A percentile compares a stretch with the other conserved stretches of the same genome.
Evolutionary conservation across 2,329 filamentous ascomycete genomes (phyloP).

Genomic region (Knoxdaviesia proteae): DNA sequence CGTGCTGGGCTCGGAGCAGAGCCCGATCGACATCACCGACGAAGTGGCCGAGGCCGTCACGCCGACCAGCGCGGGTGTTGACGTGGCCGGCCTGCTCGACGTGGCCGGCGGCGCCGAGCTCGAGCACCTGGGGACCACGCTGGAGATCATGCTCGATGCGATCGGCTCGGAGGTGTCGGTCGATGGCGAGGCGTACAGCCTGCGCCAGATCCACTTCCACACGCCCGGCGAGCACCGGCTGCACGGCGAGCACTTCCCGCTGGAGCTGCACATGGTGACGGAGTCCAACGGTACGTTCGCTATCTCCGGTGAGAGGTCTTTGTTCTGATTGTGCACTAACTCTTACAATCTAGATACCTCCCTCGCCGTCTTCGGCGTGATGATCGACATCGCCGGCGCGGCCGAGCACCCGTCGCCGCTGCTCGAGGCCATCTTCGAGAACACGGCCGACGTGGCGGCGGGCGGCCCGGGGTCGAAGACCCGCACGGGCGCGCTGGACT

Average conservation of each 20-base stretch:
- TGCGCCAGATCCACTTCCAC: constrained; percentile 40
- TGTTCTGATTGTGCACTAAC: too few species aligned
- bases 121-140: constrained; percentile 29
- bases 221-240: constrained; percentile 37
- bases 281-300: constrained; percentile 8
- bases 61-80: too few species aligned
- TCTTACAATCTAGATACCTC: not conserved
- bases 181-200: constrained; percentile 15
- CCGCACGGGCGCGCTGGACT: constrained; percentile 18
- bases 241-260: constrained; percentile 17
- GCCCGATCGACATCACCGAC: constrained; percentile 30
- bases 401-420: constrained; percentile 7
- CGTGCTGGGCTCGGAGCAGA: constrained; percentile 26
- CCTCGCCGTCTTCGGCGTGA: constrained; percentile 17
- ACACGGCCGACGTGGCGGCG: constrained; percentile 12
- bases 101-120: constrained; percentile 13
- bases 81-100: constrained; percentile 8
- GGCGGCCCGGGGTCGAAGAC: constrained; percentile 13
- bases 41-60: constrained; percentile 9
- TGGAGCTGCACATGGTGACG: constrained; percentile 22
- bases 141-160: constrained; percentile 16
- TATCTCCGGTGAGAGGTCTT: too few species aligned
- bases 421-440: constrained; percentile 15
- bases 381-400: constrained; percentile 13
- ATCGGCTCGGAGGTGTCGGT: constrained; percentile 10